Conservation (phyloP, 306 rosid species). For the Lotus japonicus region DNA sequence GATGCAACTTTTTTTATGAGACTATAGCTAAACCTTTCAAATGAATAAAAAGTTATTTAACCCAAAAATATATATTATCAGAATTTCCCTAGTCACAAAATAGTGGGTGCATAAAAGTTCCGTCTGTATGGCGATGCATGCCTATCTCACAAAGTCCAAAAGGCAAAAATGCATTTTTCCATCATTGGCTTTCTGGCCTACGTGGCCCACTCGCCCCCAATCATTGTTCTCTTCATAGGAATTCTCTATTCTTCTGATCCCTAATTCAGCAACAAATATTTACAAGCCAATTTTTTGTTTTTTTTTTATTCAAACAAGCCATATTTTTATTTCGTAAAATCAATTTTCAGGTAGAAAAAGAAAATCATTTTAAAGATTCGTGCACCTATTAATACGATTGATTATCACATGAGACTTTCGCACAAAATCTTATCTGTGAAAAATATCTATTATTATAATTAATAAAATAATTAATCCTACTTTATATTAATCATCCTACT, state of each 20-base stretch:
- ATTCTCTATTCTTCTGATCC: neutral
- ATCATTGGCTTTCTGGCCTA: neutral
- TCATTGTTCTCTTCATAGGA: neutral
- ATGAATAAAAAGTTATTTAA: too few relatives aligned
- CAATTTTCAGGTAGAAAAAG: neutral
- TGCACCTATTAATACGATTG: neutral
- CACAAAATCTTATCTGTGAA: neutral
- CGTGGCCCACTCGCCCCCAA: conserved; percentile 1
- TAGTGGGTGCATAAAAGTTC: too few relatives aligned
- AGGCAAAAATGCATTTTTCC: neutral
- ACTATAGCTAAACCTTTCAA: too few relatives aligned
- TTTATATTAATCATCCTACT: neutral
- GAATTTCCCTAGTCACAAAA: too few relatives aligned
- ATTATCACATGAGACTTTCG: neutral
- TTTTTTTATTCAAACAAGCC: too few relatives aligned
- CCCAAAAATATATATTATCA: too few relatives aligned
- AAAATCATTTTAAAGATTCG: neutral
- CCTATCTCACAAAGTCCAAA: neutral
- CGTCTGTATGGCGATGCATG: neutral
- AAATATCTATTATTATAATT: neutral
- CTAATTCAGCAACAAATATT: neutral
- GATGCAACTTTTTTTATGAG: too few relatives aligned
- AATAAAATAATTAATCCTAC: neutral
- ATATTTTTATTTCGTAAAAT: too few relatives aligned
- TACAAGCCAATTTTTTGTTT: too few relatives aligned